A percentile compares a stretch with the other conserved stretches of the same genome.
phyloP scores from a whole-genome alignment of 352 stramenopile species.

The Peronospora farinosa region DNA sequence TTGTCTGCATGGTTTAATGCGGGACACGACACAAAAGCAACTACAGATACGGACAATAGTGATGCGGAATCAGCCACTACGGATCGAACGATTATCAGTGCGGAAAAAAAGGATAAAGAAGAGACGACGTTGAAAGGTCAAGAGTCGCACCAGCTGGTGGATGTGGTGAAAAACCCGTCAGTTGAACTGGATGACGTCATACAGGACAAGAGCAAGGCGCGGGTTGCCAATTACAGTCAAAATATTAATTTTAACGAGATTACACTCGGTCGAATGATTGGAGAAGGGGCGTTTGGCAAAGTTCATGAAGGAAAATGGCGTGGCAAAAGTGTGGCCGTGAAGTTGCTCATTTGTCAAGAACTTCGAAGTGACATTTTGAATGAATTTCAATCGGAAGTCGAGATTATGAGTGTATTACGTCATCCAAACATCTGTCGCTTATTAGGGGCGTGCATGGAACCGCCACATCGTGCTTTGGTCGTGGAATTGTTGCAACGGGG shows the following conservation, averaged over 20 bases:
- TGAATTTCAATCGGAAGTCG: constrained; percentile 64
- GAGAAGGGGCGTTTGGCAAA: constrained; percentile 61
- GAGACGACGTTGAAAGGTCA: neutral
- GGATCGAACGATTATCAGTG: constrained; percentile 23
- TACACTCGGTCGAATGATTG: constrained; percentile 51
- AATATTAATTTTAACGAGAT: constrained; percentile 62
- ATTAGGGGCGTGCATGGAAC: constrained; percentile 91
- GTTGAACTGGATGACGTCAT: constrained; percentile 9
- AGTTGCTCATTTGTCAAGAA: constrained; percentile 62
- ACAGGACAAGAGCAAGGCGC: constrained; percentile 25
- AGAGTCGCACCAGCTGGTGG: constrained; percentile 3
- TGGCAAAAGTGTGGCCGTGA: constrained; percentile 58
- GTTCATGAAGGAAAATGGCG: constrained; percentile 66
- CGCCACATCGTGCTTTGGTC: constrained; percentile 90
- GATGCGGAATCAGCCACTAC: constrained; percentile 20
- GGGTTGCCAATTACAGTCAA: constrained; percentile 33
- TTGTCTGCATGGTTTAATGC: constrained; percentile 64
- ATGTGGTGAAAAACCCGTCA: constrained; percentile 12
- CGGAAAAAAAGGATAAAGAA: constrained; percentile 18
- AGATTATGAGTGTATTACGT: constrained; percentile 79
- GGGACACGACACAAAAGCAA: constrained; percentile 36
- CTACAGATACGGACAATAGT: constrained; percentile 22
- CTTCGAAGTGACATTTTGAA: constrained; percentile 53
- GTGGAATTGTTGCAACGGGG: constrained; percentile 89
- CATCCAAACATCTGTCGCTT: constrained; percentile 96